A percentile compares a stretch with the other conserved stretches of the same genome.
Evolutionary conservation across 768 basidiomycete genomes (phyloP).

Genomic region (Pulveroboletus ravenelii): DNA sequence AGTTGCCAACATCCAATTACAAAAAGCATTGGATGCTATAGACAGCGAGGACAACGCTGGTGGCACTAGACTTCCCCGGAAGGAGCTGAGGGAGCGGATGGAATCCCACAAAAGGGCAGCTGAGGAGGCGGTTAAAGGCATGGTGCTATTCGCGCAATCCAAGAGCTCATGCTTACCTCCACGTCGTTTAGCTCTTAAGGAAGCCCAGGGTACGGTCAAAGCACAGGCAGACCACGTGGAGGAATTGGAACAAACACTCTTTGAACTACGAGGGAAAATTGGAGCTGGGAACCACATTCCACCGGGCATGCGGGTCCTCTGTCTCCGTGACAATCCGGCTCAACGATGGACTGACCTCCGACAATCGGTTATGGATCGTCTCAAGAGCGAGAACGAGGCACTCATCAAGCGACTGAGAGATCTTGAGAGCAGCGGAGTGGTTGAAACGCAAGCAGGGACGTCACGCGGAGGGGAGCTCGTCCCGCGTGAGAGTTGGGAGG

Average conservation of each 20-base stretch:
- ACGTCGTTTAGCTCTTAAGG: slow-evolving; percentile 39
- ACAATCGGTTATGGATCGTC: slow-evolving; percentile 65
- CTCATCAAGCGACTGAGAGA: slow-evolving; percentile 63
- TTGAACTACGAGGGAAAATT: slow-evolving; percentile 72
- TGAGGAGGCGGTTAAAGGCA: slow-evolving; percentile 40
- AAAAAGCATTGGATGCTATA: slow-evolving; percentile 44
- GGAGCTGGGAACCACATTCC: slow-evolving; percentile 73
- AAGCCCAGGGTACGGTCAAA: slow-evolving; percentile 33
- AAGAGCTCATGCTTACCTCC: neutral
- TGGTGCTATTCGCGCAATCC: neutral
- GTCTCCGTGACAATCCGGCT: slow-evolving; percentile 76
- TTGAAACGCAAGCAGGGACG: slow-evolving; percentile 15
- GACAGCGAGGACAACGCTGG: slow-evolving; percentile 30
- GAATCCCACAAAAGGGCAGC: slow-evolving; percentile 36
- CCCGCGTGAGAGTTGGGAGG: slow-evolving; percentile 77
- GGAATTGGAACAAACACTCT: slow-evolving; percentile 70
- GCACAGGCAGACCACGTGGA: slow-evolving; percentile 54
- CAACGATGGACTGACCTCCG: slow-evolving; percentile 74
- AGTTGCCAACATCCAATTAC: slow-evolving; percentile 39
- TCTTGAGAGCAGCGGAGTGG: slow-evolving; percentile 43
- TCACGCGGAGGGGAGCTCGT: slow-evolving; percentile 40
- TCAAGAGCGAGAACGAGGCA: slow-evolving; percentile 81
- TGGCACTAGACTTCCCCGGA: slow-evolving; percentile 23
- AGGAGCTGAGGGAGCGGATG: slow-evolving; percentile 39
- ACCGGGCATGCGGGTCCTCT: slow-evolving; percentile 63